A percentile compares a stretch with the other conserved stretches of the same genome.
phyloP scores from a whole-genome alignment of 2,329 filamentous ascomycete species.

The Penicillium fuscoglaucum region DNA sequence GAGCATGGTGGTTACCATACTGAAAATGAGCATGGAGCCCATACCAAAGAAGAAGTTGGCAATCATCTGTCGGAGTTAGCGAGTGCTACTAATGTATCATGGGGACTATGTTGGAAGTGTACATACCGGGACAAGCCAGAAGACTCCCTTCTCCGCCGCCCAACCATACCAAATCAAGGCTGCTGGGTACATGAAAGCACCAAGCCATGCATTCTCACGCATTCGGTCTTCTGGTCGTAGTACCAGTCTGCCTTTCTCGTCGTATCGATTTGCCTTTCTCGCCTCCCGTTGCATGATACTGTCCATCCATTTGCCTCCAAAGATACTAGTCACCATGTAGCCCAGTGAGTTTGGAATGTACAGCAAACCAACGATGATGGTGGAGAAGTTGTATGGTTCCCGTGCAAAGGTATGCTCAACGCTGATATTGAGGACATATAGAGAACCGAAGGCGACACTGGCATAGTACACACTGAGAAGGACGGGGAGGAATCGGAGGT shows the following conservation, averaged over 20 bases:
- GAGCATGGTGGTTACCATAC: constrained; percentile 74
- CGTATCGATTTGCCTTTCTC: constrained; percentile 66
- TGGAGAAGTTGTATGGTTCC: constrained; percentile 67
- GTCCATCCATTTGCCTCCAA: constrained; percentile 78
- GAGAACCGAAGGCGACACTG: constrained; percentile 70
- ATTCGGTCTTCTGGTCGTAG: constrained; percentile 78
- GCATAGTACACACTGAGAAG: constrained; percentile 72
- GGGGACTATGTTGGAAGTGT: background rate
- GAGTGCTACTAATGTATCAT: background rate
- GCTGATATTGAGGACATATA: constrained; percentile 77
- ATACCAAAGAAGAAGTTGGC: constrained; percentile 74
- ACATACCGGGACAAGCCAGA: constrained; percentile 60
- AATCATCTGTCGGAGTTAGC: constrained; percentile 46
- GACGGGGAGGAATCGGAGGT: constrained; percentile 73
- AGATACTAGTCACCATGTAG: constrained; percentile 66
- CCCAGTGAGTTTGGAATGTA: constrained; percentile 76
- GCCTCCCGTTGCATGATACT: constrained; percentile 77
- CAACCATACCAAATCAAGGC: constrained; percentile 77
- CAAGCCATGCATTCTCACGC: constrained; percentile 78
- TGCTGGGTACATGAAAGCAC: constrained; percentile 67
- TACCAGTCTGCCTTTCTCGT: constrained; percentile 64
- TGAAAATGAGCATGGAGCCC: constrained; percentile 76
- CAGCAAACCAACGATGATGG: constrained; percentile 69
- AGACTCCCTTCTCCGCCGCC: constrained; percentile 63
- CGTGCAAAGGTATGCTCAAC: constrained; percentile 68